These are phyloP conservation scores for Guadua angustifolia DNA, from an alignment of 176 grass and related monocot species.

Conservation along the genomic window DNA sequence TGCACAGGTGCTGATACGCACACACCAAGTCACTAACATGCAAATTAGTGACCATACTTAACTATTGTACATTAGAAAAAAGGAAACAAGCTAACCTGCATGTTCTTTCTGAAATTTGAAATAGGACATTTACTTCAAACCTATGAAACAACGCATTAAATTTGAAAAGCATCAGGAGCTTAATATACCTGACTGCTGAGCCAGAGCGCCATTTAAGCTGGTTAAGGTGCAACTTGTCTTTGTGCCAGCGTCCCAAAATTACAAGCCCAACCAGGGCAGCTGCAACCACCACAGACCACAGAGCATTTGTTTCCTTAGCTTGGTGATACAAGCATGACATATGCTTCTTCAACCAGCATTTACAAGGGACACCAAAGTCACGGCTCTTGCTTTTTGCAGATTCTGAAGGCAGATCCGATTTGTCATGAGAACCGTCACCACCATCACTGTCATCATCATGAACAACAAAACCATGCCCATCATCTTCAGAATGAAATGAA, in stretches of 20 bases:
- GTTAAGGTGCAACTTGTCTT: constrained; percentile 68
- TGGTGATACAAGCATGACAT: constrained; percentile 74
- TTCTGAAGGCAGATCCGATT: neutral
- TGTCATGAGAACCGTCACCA: constrained; percentile 34
- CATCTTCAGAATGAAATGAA: constrained; percentile 29
- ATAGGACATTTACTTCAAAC: neutral
- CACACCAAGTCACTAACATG: neutral
- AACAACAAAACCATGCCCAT: neutral
- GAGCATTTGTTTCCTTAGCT: constrained; percentile 70
- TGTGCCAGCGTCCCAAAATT: constrained; percentile 83
- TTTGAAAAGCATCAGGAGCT: neutral
- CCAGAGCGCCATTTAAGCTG: constrained; percentile 58
- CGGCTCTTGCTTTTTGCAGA: constrained; percentile 11
- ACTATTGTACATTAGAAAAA: neutral
- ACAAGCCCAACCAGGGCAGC: constrained; percentile 83
- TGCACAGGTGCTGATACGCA: neutral
- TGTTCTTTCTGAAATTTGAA: neutral
- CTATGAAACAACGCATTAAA: neutral
- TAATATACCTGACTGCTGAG: constrained; percentile 61
- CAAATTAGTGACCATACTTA: neutral
- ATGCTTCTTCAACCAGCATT: constrained; percentile 78
- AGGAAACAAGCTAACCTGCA: neutral
- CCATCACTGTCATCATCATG: constrained; percentile 31
- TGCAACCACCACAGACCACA: constrained; percentile 86
- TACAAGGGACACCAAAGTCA: constrained; percentile 37